Percentiles rank a stretch among this genome's conserved stretches.
Conservation (phyloP, 202 grass and related monocot species). For the Schoenoplectus triqueter region DNA sequence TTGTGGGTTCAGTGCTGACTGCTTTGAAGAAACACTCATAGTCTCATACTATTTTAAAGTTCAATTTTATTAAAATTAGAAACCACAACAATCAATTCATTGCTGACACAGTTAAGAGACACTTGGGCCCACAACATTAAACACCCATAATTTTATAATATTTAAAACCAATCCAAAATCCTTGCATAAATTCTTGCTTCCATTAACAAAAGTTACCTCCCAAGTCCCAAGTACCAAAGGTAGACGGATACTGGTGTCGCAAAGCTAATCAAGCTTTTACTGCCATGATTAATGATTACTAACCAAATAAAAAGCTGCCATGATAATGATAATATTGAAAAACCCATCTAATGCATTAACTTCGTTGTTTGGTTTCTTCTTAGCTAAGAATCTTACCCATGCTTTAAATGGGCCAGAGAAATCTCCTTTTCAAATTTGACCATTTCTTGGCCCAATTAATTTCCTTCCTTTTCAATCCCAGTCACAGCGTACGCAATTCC, state of each 20-base stretch:
- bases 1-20: no score
- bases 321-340: constrained; percentile 16
- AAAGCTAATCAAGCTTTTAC: background rate
- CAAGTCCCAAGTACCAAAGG: background rate
- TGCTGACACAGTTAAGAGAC: background rate
- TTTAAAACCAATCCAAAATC: constrained; percentile 6
- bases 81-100: background rate
- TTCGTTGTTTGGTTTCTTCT: constrained; percentile 38
- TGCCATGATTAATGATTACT: background rate
- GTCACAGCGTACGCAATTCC: constrained; percentile 34
- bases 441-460: constrained; percentile 29
- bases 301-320: constrained; percentile 29
- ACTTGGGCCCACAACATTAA: background rate
- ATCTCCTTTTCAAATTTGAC: background rate
- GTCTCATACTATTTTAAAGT: background rate
- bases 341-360: constrained; percentile 21
- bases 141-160: constrained; percentile 14
- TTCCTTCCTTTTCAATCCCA: constrained; percentile 24
- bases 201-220: constrained; percentile 6
- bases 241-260: background rate
- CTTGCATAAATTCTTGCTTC: background rate
- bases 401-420: constrained; percentile 33
- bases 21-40: no score
- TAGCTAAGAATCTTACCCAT: constrained; percentile 33
- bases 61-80: background rate